Evolutionary conservation across 805 yeast genomes (phyloP), one percentile per base, ranked within the genome.

Genomic region (Huiozyma sinensis): DNA sequence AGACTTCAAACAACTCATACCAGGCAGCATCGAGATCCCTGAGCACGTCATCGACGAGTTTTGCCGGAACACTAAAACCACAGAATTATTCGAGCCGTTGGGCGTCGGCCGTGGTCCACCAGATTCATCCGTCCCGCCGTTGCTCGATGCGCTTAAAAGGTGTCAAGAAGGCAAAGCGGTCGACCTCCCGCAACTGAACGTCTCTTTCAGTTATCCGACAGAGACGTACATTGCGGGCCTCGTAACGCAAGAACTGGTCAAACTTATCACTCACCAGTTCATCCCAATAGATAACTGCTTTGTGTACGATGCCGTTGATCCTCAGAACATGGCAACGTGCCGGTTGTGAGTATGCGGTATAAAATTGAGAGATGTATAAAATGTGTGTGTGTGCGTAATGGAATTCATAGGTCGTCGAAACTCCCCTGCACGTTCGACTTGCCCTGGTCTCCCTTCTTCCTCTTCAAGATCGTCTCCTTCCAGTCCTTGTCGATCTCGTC

Each of bases 171-270:
- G 27, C 8, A 13, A 13, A 7, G 3, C 37, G 8, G 9, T 7
- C 8, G 12, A 11, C 17, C 12, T 34, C 5, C 37, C 37, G 13
- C 37, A 34, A 34, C 12, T 34, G 27, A 12, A 34, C 27, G 9
- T 34, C 8, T 3, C 11, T 8, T 10, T 13, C 10, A 12, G 17
- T 7, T 34, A 12, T 38, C 41, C 48, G 9, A 44, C 49, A 7
- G 33, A 42, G 6, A 34, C 95, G 5, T 61, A 86, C 4, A 66
- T 85, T 50, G 97, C 96, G 1, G 97, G 96, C 0, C 67, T 89
- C 9, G 88, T 77, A 0, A 81, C 87, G 3, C 96, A 90, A 57
- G 98, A 90, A 58, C 78, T 76, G 5, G 68, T 86, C 42, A 90
- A 92, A 63, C 56, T 77, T 3, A 52, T 84, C 27, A 86, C 95